Conservation (phyloP, 2,329 filamentous ascomycete species). For the Fusarium tuaranense region DNA sequence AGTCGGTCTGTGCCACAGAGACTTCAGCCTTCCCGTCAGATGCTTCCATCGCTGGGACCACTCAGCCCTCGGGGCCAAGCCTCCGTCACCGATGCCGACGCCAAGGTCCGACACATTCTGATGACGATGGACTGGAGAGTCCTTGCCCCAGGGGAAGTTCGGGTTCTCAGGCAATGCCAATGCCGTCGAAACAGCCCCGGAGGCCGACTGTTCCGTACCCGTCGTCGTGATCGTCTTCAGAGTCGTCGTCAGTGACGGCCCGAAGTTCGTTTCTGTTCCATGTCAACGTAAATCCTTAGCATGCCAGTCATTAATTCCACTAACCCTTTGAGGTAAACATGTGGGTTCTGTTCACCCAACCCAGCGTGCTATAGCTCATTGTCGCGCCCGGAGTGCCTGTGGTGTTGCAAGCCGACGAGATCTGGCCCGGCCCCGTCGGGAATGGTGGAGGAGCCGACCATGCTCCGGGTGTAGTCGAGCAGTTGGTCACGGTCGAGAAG, state of each 20-base stretch:
- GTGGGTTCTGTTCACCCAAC: slow-evolving; percentile 34
- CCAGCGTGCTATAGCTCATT: slow-evolving; percentile 19
- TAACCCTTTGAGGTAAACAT: slow-evolving; percentile 26
- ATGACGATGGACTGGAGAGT: slow-evolving; percentile 51
- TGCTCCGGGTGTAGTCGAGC: slow-evolving; percentile 5
- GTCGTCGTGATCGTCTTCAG: slow-evolving; percentile 36
- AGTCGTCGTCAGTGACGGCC: slow-evolving; percentile 36
- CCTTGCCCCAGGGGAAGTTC: slow-evolving; percentile 53
- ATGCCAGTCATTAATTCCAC: slow-evolving; percentile 4
- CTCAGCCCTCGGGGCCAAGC: slow-evolving; percentile 6
- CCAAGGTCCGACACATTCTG: slow-evolving; percentile 45
- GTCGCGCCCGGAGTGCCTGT: slow-evolving; percentile 33
- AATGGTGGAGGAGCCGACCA: slow-evolving; percentile 20
- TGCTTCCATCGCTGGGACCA: slow-evolving; percentile 33
- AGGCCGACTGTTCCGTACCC: slow-evolving; percentile 7
- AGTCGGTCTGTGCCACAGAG: slow-evolving; percentile 21
- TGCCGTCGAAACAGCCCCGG: slow-evolving; percentile 26
- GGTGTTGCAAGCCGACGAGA: slow-evolving; percentile 39
- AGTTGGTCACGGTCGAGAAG: slow-evolving; percentile 24
- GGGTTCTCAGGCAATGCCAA: slow-evolving; percentile 44
- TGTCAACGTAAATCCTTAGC: slow-evolving; percentile 8
- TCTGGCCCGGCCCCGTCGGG: slow-evolving; percentile 10
- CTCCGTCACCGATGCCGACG: slow-evolving; percentile 32
- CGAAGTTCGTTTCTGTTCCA: slow-evolving; percentile 12
- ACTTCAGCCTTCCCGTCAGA: slow-evolving; percentile 24